Evolutionary conservation across 1,139 yeast genomes (phyloP), one percentile per base, ranked within the genome.

Genomic region (Tardiomyces depauwii): DNA sequence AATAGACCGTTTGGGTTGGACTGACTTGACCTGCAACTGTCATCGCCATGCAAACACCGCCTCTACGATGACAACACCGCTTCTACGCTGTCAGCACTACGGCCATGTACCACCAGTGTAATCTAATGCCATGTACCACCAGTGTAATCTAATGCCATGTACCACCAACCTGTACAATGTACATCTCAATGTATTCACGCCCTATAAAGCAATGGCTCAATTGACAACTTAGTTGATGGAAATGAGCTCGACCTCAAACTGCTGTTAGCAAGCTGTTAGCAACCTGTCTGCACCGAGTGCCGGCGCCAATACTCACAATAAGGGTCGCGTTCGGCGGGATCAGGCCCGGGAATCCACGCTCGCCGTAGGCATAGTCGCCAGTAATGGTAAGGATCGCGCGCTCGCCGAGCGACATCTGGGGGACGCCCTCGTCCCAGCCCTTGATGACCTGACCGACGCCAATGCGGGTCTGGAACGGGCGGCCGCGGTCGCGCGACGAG

Each of bases 281-380:
- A n/a, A n/a, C n/a, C n/a, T n/a, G n/a, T n/a, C n/a, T n/a, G n/a
- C n/a, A n/a, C n/a, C n/a, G 12, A 11, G 13, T 16, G 39, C n/a
- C 43, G 11, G 9, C 10, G 39, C 18, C 38, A 10, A n/a, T n/a
- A 30, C 36, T 30, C 10, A 30, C 36, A 57, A 86, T 71, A 68
- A 91, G 77, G 55, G 96, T 88, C 52, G 96, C 94, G 66, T 87
- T 86, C 56, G 96, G 95, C 53, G 97, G 97, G 63, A 91, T 91
- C 61, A 86, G 73, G 55, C 95, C 95, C 53, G 96, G 96, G 79
- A 84, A 86, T 44, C 96, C 97, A 67, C 95, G 82, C 54, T 78
- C 75, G 53, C 96, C 96, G 70, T 91, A 91, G 55, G 94, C 98
- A 68, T 86, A 83, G 60, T 83, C 81, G 51, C 95, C 91, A 57